Conservation (phyloP, 2,329 filamentous ascomycete genomes). For the Xylariaceae sp. region DNA sequence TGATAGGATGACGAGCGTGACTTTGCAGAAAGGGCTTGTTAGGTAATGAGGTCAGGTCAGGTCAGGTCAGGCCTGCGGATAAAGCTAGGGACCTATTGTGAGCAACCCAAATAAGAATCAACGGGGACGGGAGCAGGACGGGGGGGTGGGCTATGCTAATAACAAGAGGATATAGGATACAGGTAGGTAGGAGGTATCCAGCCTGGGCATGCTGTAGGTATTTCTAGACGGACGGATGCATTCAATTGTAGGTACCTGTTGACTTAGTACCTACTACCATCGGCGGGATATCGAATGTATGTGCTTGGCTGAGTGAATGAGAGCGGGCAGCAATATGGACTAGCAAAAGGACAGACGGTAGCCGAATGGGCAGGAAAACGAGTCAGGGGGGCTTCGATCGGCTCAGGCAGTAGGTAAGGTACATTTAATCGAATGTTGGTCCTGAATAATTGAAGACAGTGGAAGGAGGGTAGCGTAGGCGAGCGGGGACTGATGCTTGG, state of each 20-base stretch:
- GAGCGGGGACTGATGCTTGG: conserved; percentile 17
- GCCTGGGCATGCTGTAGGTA: too few species aligned
- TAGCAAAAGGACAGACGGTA: conserved; percentile 6
- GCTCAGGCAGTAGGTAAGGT: conserved; percentile 1
- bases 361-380: not conserved
- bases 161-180: too few species aligned
- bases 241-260: conserved; percentile 22
- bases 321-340: conserved; percentile 8
- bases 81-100: conserved; percentile 35
- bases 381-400: conserved; percentile 4
- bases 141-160: conserved; percentile 32
- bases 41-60: conserved; percentile 38
- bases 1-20: conserved; percentile 45
- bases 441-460: not conserved
- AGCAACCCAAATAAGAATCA: conserved; percentile 30
- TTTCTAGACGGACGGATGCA: conserved; percentile 8
- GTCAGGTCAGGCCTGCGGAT: conserved; percentile 32
- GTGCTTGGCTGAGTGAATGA: conserved; percentile 4
- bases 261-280: conserved; percentile 12
- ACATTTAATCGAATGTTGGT: conserved; percentile 6
- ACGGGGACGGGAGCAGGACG: conserved; percentile 28
- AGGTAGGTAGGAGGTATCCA: conserved; percentile 19
- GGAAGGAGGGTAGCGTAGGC: conserved; percentile 9
- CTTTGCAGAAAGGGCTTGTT: conserved; percentile 42
- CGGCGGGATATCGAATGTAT: conserved; percentile 9